A percentile compares a stretch with the other conserved stretches of the same genome.
These are phyloP conservation scores for Biancaea sappan DNA, from an alignment of 306 rosid genomes.

Conservation along the genomic window DNA sequence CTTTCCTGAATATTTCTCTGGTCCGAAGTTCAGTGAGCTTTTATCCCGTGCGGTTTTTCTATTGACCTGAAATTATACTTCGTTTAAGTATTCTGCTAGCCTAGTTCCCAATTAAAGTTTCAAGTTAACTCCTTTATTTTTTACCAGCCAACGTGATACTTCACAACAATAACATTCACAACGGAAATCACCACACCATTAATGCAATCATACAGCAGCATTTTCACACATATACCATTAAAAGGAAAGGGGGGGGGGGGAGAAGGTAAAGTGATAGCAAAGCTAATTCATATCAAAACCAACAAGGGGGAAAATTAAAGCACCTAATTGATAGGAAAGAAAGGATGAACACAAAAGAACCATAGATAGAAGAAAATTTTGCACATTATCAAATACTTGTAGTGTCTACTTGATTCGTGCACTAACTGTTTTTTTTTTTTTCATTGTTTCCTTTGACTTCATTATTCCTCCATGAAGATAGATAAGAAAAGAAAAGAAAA, in stretches of 20 bases:
- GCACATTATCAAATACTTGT: background rate
- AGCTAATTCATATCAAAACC: conserved; percentile 13
- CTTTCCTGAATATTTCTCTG: background rate
- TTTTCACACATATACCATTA: background rate
- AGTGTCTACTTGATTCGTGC: conserved; percentile 7
- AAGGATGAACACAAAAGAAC: background rate
- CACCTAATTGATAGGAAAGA: conserved; percentile 10
- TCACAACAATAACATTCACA: background rate
- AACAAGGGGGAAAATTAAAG: background rate
- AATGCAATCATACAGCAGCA: background rate
- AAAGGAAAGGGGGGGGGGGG: no score
- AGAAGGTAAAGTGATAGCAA: background rate
- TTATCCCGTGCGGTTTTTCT: background rate
- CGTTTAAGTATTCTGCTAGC: background rate
- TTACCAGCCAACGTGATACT: background rate
- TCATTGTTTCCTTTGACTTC: background rate
- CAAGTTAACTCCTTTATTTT: background rate
- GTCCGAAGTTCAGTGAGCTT: background rate
- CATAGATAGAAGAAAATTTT: background rate
- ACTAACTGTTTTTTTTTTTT: background rate
- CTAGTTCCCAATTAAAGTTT: background rate
- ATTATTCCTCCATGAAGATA: background rate
- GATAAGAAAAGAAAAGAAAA: background rate
- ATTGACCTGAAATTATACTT: background rate
- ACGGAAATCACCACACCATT: background rate